Conservation (phyloP, 1,284 basidiomycete species). For the Ceratobasidium sp. region DNA sequence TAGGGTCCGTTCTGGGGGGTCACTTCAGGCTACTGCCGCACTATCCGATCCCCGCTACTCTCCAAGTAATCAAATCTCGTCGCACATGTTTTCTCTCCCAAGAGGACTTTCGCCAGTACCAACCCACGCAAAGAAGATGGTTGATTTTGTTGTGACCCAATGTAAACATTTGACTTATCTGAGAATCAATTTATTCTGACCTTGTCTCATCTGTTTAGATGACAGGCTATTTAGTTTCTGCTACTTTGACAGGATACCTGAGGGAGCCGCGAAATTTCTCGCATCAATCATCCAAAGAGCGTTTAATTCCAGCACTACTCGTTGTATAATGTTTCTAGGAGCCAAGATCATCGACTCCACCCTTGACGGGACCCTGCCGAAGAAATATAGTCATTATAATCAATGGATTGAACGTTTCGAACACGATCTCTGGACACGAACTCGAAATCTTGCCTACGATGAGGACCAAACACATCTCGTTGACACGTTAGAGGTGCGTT, state of each 20-base stretch:
- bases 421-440: neutral
- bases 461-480: neutral
- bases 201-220: neutral
- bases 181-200: neutral
- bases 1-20: no score
- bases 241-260: neutral
- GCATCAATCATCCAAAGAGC: neutral
- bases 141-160: conserved; percentile 2
- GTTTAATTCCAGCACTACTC: neutral
- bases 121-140: neutral
- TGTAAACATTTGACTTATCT: neutral
- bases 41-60: neutral
- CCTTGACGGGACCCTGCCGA: neutral
- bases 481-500: conserved; percentile 23
- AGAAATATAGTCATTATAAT: neutral
- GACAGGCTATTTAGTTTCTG: neutral
- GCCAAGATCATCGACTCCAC: conserved; percentile 12
- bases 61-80: conserved; percentile 6
- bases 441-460: neutral
- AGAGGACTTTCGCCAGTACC: neutral
- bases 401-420: conserved; percentile 1
- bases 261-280: neutral
- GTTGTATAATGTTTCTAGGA: conserved; percentile 11
- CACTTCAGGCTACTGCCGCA: neutral
- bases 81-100: neutral